Base-by-base conservation (phyloP, 257 asterid species). In the Ligustrum vulgare region DNA sequence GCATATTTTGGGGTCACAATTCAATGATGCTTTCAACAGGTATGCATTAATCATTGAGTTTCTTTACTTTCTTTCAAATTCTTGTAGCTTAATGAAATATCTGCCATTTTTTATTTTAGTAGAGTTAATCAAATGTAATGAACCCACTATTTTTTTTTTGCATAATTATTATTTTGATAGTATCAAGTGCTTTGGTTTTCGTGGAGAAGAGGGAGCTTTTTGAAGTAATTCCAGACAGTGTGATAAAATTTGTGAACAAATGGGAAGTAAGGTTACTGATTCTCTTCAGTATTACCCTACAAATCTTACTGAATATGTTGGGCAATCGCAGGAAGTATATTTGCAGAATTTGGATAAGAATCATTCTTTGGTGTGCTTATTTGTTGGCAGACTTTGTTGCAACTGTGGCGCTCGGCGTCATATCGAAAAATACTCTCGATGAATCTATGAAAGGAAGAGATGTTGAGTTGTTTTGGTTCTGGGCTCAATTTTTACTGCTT, bases 241-340 rank as follows among this genome's bases (percentile, higher is more conserved):
- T 83, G 67, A 72, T 75, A 47, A 31, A 66, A 32, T 69, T 49
- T 13, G 75, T 86, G 79, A 62, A 80, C 33, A 60, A 79, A 39
- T 85, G 90, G 92, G 86, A 87, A 72, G 51, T 82, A 16, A 75
- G 84, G 75, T 49, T 56, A 20, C 81, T 82, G 23, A 54, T 83
- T 9, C 22, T 85, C 32, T 3, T 75, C 36, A 87, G 92, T 84
- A 86, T 87, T 39, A 7, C 71, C 45, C 54, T 85, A 36, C 92
- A 85, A 72, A 70, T 82, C 43, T 25, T 82, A 25, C 80, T 87
- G 5, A n/a, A 66, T 36, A 5, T 54, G 16, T 63, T 87, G 28
- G 92, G 92, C 58, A 28, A 28, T 28, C 31, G 31, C 31, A 28
- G 31, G 31, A 28, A 28, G 31, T 28, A 28, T 28, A 28, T 28